Evolutionary conservation across 352 stramenopile species (phyloP), one percentile per base, ranked within the genome.

Genomic region (Blastocystis sp.): DNA sequence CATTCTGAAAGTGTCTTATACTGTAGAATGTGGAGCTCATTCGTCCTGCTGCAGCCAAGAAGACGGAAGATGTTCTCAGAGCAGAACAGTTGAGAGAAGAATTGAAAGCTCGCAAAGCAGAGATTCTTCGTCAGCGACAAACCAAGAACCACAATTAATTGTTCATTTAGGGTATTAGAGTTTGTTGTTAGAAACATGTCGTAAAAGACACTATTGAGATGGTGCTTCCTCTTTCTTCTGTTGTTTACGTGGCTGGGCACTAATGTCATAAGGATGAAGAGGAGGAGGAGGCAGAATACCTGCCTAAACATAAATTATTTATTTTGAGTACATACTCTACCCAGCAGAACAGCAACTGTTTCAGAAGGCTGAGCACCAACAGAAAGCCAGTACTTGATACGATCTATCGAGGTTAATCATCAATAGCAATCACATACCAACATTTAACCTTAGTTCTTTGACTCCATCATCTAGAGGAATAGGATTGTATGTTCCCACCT

Each of bases 71-170:
- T 69, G 52, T 83, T 4, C 42, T 49, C 0, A 21, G 57, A 43
- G 71, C 71, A 39, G 71, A 83, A 32, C 52, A 69, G 52, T n/a
- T 83, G 57, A 83, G 71, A 83, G 52, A 83, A 43, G 71, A 83
- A 32, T 24, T 83, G 21, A 83, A 83, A 27, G 42, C 32, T 59
- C 52, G 57, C 29, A 83, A 83, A 42, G 71, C 71, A 46, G 63
- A 75, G 11, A 75, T 75, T 29, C 63, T 56, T 21, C 63, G 63
- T 56, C 63, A 75, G 63, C 49, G n/a, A 42, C 63, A 75, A 29
- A 75, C 49, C 35, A 75, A 75, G 63, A 6, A 69, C 1, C 24
- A 3, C 27, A 75, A n/a, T 29, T 21, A 2, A 24, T 7, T 35
- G n/a, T 35, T 35, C n/a, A 63, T 35, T 46, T 46, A 46, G 39